Evolutionary conservation across 768 basidiomycete genomes (phyloP), one percentile per base, ranked within the genome.

Genomic region (Mycena kentingensis): DNA sequence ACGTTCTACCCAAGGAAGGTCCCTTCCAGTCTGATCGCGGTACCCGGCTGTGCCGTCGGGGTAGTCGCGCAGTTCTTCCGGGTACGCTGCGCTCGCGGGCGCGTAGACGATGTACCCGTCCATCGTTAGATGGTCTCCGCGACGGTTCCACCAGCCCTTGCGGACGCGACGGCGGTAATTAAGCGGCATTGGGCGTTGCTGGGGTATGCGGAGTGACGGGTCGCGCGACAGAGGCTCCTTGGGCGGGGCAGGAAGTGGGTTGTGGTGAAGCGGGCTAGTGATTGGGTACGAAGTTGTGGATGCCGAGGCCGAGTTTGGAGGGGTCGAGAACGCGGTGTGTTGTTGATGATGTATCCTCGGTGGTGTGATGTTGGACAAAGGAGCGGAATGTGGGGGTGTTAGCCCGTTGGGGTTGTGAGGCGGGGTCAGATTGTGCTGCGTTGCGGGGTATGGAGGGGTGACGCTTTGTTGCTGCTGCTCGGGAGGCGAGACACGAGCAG

Each of bases 61-160:
- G 58, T 90, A 88, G 1, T 75, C 68, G 35, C 70, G 67, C 22
- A 90, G 73, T 8, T 90, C 88, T 0, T 63, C 55, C 1, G 88
- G 88, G 59, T 83, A 83, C n/a, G 77, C 75, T 39, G 67, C 65
- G 7, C 74, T 67, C 0, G 65, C 67, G 1, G 88, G 88, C 7
- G 85, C 87, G 50, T 84, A 88, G 26, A 90, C 87, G 56, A 88
- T 73, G 59, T 71, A 84, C 41, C 76, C 75, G 18, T 72, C 67
- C 19, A 65, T 46, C 19, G 83, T 85, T 44, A 87, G 75, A 58
- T 88, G 81, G 63, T 90, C 88, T 0, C 88, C 88, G 2, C 87
- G 81, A n/a, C 77, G 63, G 58, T 90, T 90, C 88, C 88, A 90
- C 58, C 72, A 82, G 1, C 88, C 88, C 28, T 68, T 68, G 18